phyloP scores from a whole-genome alignment of 306 rosid species.

The Cicer bijugum region DNA sequence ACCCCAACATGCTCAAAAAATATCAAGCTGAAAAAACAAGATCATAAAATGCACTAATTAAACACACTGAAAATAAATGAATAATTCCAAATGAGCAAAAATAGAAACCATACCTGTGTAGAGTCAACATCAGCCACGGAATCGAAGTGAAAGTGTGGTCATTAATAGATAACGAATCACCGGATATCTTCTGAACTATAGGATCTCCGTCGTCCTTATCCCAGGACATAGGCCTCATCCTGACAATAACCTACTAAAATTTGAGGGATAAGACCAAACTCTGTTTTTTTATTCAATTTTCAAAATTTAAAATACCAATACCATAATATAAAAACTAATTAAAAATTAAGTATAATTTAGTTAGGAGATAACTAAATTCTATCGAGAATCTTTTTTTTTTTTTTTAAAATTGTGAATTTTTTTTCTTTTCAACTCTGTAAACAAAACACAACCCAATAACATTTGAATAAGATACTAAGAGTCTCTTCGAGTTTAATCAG shows the following conservation, averaged over 20 bases:
- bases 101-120: slow-evolving; percentile 71
- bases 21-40: slow-evolving; percentile 71
- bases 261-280: too few relatives aligned
- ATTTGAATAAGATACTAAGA: too few relatives aligned
- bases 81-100: slow-evolving; percentile 39
- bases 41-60: slow-evolving; percentile 19
- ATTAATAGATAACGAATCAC: slow-evolving; percentile 71
- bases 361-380: too few relatives aligned
- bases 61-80: background rate
- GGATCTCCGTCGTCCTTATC: slow-evolving; percentile 81
- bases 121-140: slow-evolving; percentile 81
- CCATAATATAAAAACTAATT: too few relatives aligned
- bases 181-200: slow-evolving; percentile 76
- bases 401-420: too few relatives aligned
- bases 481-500: too few relatives aligned
- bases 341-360: too few relatives aligned
- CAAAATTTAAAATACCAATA: too few relatives aligned
- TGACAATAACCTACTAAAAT: slow-evolving; percentile 64
- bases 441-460: too few relatives aligned
- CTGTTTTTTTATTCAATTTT: too few relatives aligned
- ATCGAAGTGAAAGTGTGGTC: slow-evolving; percentile 90
- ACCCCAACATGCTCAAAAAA: slow-evolving; percentile 92
- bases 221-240: slow-evolving; percentile 73
- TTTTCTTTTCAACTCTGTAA: too few relatives aligned
- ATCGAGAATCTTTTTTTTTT: too few relatives aligned